A percentile compares a stretch with the other conserved stretches of the same genome.
phyloP scores from a whole-genome alignment of 139 green algal genomes.

The Chlorella sp. region DNA sequence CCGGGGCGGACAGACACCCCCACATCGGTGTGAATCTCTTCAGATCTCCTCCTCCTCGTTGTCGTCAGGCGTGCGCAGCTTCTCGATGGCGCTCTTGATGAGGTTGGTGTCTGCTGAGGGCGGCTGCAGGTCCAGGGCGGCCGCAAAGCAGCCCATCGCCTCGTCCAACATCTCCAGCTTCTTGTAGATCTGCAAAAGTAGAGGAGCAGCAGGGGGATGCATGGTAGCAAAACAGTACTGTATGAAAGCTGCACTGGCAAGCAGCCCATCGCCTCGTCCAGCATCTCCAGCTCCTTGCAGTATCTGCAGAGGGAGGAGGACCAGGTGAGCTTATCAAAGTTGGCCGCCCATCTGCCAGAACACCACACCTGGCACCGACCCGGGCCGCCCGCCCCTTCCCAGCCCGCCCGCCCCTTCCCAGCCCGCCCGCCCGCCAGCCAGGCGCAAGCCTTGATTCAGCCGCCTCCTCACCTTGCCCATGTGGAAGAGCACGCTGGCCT shows the following conservation, averaged over 20 bases:
- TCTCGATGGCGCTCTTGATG: constrained; percentile 93
- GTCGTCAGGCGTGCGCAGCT: constrained; percentile 75
- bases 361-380: too few relatives aligned
- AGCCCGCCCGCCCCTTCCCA: too few relatives aligned
- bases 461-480: constrained; percentile 76
- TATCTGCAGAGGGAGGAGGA: neutral
- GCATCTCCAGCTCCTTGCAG: constrained; percentile 70
- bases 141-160: constrained; percentile 78
- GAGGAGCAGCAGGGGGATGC: too few relatives aligned
- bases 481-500: constrained; percentile 90
- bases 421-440: too few relatives aligned
- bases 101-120: constrained; percentile 75
- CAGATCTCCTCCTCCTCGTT: constrained; percentile 81
- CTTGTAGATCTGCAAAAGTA: constrained; percentile 52
- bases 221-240: too few relatives aligned
- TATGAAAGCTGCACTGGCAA: too few relatives aligned
- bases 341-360: too few relatives aligned
- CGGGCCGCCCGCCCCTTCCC: too few relatives aligned
- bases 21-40: neutral
- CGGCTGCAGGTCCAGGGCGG: constrained; percentile 88
- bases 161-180: constrained; percentile 70
- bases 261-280: constrained; percentile 76
- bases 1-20: too few relatives aligned
- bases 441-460: too few relatives aligned
- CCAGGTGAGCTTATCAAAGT: too few relatives aligned